phyloP scores from a whole-genome alignment of 75 land plant genomes.

The Gnetum montanum region DNA sequence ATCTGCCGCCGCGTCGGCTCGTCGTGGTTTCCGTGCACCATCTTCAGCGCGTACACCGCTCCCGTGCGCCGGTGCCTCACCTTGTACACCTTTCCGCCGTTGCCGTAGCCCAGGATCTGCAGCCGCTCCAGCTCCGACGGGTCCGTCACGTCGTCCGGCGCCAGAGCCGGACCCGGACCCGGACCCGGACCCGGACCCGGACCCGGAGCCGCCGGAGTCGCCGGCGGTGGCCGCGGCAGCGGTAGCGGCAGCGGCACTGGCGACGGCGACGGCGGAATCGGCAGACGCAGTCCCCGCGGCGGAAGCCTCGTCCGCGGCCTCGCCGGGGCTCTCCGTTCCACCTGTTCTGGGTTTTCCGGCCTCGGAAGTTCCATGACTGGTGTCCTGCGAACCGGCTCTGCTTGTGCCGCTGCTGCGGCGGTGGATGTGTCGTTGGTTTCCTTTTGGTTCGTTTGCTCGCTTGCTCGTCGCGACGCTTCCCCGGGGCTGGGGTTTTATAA shows the following conservation, averaged over 20 bases:
- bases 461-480: no score
- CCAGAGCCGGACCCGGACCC: background rate
- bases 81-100: slow-evolving; percentile 66
- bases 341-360: no score
- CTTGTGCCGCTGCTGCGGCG: no score
- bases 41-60: slow-evolving; percentile 55
- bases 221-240: background rate
- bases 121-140: slow-evolving; percentile 38
- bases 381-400: no score
- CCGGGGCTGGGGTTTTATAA: no score
- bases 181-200: slow-evolving; percentile 25
- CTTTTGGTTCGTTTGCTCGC: no score
- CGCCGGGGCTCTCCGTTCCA: no score
- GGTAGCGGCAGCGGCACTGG: background rate
- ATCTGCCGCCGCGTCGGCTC: slow-evolving; percentile 61
- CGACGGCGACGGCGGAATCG: no score
- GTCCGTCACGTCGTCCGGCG: background rate
- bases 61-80: slow-evolving; percentile 45
- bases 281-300: no score
- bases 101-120: slow-evolving; percentile 52
- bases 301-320: no score
- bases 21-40: slow-evolving; percentile 68
- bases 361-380: no score
- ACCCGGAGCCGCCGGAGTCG: slow-evolving; percentile 5
- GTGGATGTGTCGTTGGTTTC: no score